These are phyloP conservation scores for Sugiyamaella qingdaonensis DNA, from an alignment of 805 yeast species.

Conservation along the genomic window DNA sequence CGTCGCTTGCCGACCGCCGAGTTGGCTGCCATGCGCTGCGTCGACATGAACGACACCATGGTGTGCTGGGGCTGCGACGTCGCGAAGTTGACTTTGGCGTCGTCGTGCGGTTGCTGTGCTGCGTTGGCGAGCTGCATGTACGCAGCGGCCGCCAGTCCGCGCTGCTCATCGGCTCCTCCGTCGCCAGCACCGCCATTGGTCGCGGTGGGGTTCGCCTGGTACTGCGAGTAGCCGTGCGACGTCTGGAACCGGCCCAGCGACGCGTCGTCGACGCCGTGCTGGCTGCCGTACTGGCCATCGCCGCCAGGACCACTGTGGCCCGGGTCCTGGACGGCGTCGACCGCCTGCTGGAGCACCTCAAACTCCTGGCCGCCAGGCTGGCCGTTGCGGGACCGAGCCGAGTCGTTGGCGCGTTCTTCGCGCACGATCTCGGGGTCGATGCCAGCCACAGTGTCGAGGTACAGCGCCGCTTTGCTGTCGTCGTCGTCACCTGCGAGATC, in stretches of 20 bases:
- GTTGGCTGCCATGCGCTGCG: conserved; percentile 3
- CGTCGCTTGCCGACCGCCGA: conserved; percentile 30
- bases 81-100: background rate
- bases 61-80: conserved; percentile 5
- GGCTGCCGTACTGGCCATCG: conserved; percentile 5
- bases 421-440: conserved; percentile 34
- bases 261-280: background rate
- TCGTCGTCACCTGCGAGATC: background rate
- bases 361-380: conserved; percentile 6
- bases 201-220: conserved; percentile 2
- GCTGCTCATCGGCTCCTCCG: background rate
- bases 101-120: conserved; percentile 9
- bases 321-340: conserved; percentile 6
- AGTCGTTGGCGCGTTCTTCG: conserved; percentile 21
- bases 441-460: conserved; percentile 13
- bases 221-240: conserved; percentile 3
- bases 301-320: conserved; percentile 3
- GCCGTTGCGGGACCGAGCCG: conserved; percentile 3
- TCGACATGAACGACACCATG: conserved; percentile 11
- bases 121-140: conserved; percentile 12
- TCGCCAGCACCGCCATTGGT: conserved; percentile 4
- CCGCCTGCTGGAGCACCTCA: conserved; percentile 6
- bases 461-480: conserved; percentile 1
- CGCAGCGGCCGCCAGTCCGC: conserved; percentile 5
- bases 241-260: conserved; percentile 4